Base-by-base conservation (phyloP, 2,329 filamentous ascomycete genomes). In the Claviceps sp. region DNA sequence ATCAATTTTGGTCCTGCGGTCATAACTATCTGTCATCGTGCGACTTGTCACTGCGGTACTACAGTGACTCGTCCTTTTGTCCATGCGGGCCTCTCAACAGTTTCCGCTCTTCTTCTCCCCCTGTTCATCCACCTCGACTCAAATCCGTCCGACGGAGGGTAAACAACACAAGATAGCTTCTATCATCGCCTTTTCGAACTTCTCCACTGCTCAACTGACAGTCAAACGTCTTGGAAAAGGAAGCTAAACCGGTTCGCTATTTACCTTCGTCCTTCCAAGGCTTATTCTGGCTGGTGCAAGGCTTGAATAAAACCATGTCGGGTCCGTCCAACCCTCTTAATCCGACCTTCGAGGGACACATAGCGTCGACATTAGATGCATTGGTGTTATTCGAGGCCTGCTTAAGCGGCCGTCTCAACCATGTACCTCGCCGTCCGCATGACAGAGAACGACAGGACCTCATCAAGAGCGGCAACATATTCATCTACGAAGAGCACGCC, bases 401-500 rank as follows among this genome's bases (percentile, higher is more conserved):
- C 59, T 73, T 95, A 16, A 75, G 73, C 39, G 88, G 88, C 11
- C 70, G 75, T 19, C 71, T 91, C 8, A 77, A 77, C 48, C 89
- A 93, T 65, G 86, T 93, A 19, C 82, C 87, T 17, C 84, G 90
- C 48, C 78, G 90, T 50, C 90, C 90, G 1, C 88, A 95, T 65
- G 90, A 95, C 61, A 78, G 88, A 50, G 90, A 95, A 68, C 78
- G 89, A 50, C 73, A 75, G 24, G 75, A 80, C 19, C 78, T 95
- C 50, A 93, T 95, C 63, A 79, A 79, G 58, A 94, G 88, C 59
- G 90, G 90, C 39, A 85, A 85, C 58, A 80, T 95, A 47, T 93
- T 95, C 68, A 87, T 95, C 58, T 96, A 95, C 66, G 89, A 95
- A 62, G 89, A 95, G 65, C 84, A 88, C 55, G 84, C 87, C 0